Conservation (phyloP, 495 filamentous ascomycete species). For the Talaromyces stipitatus region DNA sequence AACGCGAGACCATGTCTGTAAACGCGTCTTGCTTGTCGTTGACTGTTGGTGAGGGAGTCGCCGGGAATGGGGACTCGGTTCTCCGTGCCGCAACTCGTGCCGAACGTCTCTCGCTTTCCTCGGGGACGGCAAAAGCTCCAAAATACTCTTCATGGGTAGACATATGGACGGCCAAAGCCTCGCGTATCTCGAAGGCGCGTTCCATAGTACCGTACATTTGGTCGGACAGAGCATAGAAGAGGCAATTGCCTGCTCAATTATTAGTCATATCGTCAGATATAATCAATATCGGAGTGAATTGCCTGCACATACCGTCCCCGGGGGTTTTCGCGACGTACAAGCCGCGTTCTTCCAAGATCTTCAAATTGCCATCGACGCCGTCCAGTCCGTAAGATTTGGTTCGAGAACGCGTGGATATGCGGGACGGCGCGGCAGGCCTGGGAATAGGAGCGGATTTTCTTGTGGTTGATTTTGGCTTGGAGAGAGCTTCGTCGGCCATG, state of each 20-base stretch:
- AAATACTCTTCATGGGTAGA: constrained; percentile 51
- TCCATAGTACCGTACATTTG: constrained; percentile 61
- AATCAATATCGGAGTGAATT: no score
- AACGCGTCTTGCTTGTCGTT: constrained; percentile 57
- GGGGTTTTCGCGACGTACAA: constrained; percentile 38
- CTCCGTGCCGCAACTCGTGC: constrained; percentile 38
- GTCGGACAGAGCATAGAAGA: constrained; percentile 71
- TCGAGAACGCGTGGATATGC: not conserved
- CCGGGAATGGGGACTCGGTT: constrained; percentile 36
- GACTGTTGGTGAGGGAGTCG: constrained; percentile 36
- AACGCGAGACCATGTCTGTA: constrained; percentile 51
- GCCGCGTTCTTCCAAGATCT: constrained; percentile 28
- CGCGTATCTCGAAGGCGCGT: constrained; percentile 51
- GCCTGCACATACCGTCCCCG: constrained; percentile 30
- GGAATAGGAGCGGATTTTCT: constrained; percentile 9
- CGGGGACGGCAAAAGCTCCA: constrained; percentile 57
- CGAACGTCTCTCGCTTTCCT: constrained; percentile 53
- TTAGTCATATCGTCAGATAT: not conserved
- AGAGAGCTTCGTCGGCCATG: constrained; percentile 21
- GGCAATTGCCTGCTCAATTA: constrained; percentile 53
- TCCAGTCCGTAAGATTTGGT: constrained; percentile 1
- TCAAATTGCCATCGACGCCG: constrained; percentile 21
- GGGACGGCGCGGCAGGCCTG: constrained; percentile 8
- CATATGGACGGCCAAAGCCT: constrained; percentile 56
- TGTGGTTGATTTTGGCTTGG: constrained; percentile 2